Evolutionary conservation across 257 asterid genomes (phyloP).

Genomic region (Solanum piurae): DNA sequence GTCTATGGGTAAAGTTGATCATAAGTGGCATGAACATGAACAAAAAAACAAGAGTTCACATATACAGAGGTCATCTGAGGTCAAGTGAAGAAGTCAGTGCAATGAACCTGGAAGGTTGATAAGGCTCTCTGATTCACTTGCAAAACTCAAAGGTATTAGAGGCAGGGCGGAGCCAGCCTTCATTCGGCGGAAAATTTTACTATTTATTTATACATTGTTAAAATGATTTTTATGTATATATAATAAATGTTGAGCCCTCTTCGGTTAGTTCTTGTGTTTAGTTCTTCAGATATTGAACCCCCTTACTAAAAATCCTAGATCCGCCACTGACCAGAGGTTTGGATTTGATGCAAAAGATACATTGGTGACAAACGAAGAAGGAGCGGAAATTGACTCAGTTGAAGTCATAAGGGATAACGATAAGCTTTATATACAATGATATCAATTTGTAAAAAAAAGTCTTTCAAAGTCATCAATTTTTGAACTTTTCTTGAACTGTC

Average conservation of each 20-base stretch:
- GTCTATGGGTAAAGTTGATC: background rate
- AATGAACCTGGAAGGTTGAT: constrained; percentile 60
- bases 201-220: too few species aligned
- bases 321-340: constrained; percentile 39
- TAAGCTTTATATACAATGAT: constrained; percentile 30
- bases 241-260: too few species aligned
- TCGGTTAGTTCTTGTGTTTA: too few species aligned
- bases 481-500: too few species aligned
- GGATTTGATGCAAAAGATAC: constrained; percentile 67
- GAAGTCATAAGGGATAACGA: constrained; percentile 90
- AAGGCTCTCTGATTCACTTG: constrained; percentile 39
- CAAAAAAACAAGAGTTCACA: constrained; percentile 33
- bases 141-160: constrained; percentile 39
- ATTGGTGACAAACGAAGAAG: constrained; percentile 49
- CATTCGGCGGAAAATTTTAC: too few species aligned
- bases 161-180: constrained; percentile 20
- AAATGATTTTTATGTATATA: too few species aligned
- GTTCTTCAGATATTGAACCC: too few species aligned
- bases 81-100: constrained; percentile 28
- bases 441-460: too few species aligned
- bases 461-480: too few species aligned
- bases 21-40: constrained; percentile 13
- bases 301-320: too few species aligned
- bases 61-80: constrained; percentile 57
- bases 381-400: constrained; percentile 66